A percentile compares a stretch with the other conserved stretches of the same genome.
Conservation (phyloP, 805 yeast genomes). For the Saturnispora saitoi region DNA sequence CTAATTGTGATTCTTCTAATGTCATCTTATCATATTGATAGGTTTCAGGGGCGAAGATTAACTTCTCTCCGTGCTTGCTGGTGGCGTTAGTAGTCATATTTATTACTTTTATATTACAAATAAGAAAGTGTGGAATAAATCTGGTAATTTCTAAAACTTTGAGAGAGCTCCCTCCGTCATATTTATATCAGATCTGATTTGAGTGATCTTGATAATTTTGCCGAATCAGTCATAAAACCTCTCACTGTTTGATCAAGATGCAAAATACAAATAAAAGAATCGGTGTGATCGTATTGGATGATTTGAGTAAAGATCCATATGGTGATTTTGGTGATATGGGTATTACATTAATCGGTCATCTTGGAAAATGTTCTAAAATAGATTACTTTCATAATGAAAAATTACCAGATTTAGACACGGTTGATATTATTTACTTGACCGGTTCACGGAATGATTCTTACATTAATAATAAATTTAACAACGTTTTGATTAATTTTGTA, state of each 20-base stretch:
- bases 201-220: too few species aligned
- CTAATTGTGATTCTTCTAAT: conserved; percentile 46
- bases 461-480: conserved; percentile 34
- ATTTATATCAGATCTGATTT: too few species aligned
- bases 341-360: neutral
- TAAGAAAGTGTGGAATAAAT: too few species aligned
- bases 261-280: neutral
- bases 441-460: conserved; percentile 46
- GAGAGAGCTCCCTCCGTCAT: too few species aligned
- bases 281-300: conserved; percentile 13
- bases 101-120: too few species aligned
- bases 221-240: neutral
- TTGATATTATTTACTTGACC: conserved; percentile 40
- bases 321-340: conserved; percentile 51
- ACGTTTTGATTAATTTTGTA: conserved; percentile 30
- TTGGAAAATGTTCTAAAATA: conserved; percentile 28
- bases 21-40: conserved; percentile 73
- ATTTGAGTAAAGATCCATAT: conserved; percentile 13
- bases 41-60: conserved; percentile 68
- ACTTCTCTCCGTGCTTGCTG: conserved; percentile 17
- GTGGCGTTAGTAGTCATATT: neutral
- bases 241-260: neutral
- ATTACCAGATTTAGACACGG: conserved; percentile 19
- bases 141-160: too few species aligned
- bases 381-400: conserved; percentile 27